Conservation (phyloP, 352 stramenopile species). For the Albugo candida region DNA sequence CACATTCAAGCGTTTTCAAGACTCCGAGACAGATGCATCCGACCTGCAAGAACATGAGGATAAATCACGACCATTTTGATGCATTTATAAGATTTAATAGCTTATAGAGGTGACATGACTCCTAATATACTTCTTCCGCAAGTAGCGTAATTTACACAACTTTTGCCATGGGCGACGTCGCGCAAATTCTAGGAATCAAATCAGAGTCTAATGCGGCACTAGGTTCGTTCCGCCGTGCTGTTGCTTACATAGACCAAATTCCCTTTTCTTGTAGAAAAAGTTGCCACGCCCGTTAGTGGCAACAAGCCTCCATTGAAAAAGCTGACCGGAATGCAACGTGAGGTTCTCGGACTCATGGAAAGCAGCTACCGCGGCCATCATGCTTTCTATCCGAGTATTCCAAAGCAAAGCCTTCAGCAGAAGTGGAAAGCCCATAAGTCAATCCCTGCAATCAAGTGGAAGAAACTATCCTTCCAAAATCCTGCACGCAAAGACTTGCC, state of each 20-base stretch:
- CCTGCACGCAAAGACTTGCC: slow-evolving; percentile 21
- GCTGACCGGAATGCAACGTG: slow-evolving; percentile 39
- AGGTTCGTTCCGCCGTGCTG: not conserved
- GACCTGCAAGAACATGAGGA: too few species aligned
- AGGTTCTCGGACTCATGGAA: slow-evolving; percentile 43
- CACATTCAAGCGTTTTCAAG: slow-evolving; percentile 28
- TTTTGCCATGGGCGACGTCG: slow-evolving; percentile 36
- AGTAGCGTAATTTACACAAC: too few species aligned
- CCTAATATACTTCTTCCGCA: too few species aligned
- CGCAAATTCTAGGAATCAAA: slow-evolving; percentile 39
- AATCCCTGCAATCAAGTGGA: slow-evolving; percentile 32
- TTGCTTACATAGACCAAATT: too few species aligned
- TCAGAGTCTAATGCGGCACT: slow-evolving; percentile 9
- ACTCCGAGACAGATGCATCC: slow-evolving; percentile 8
- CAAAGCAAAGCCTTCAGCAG: slow-evolving; percentile 33
- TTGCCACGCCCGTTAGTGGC: too few species aligned
- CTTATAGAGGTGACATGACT: too few species aligned
- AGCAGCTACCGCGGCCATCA: slow-evolving; percentile 37
- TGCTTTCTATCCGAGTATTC: slow-evolving; percentile 35
- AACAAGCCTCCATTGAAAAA: slow-evolving; percentile 21
- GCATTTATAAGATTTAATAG: too few species aligned
- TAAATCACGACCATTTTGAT: too few species aligned
- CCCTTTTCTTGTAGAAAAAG: too few species aligned
- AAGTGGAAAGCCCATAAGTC: slow-evolving; percentile 37
- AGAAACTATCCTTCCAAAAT: slow-evolving; percentile 21